Base-by-base conservation (phyloP, 163 green algal species). In the Chlamydomonas reinhardtii region DNA sequence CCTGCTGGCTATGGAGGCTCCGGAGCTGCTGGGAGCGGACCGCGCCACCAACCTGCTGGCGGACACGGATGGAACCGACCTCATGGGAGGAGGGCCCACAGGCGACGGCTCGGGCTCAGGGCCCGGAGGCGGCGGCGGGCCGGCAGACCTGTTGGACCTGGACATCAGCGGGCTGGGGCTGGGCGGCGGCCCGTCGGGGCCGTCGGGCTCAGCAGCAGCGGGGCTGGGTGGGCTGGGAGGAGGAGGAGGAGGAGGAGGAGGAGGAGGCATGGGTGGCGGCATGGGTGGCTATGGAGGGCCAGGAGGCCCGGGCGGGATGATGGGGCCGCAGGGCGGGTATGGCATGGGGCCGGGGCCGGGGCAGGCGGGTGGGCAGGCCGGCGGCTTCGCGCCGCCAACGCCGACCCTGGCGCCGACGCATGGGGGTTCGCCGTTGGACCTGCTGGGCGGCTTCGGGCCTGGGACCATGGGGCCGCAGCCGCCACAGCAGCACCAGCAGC, bases 111-210 rank as follows among this genome's bases (percentile, higher is more conserved):
- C 48, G 20, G 15, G 66, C 27, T 37, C 25, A 17, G n/a, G 72
- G 31, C 59, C 20, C 59, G 75, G 76, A 4, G 61, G 35, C 25
- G 43, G 29, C 29, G 2, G 88, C 69, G 84, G n/a, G n/a, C n/a
- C 69, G 14, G 78, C 81, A 8, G 88, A 94, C 72, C 84, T 95
- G 74, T 71, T 95, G 59, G 91, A 92, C 71, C 66, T 87, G 34
- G 89, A 73, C 39, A 68, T 90, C 35, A 74, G 83, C 68, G 48
- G 29, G 15, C 48, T 56, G 48, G 48, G 48, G 11, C 48, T 56
- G 48, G 48, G 48, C 6, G 48, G 48, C 11, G 39, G 52, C 29
- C 56, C 76, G 11, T 31, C 76, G 48, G 22, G 5, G n/a, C 54
- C 27, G 27, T 0, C 0, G 73, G 19, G 43, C 24, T 39, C 24